Evolutionary conservation across 176 grass and related monocot species (phyloP).

Genomic region (Oropetium thomaeum): DNA sequence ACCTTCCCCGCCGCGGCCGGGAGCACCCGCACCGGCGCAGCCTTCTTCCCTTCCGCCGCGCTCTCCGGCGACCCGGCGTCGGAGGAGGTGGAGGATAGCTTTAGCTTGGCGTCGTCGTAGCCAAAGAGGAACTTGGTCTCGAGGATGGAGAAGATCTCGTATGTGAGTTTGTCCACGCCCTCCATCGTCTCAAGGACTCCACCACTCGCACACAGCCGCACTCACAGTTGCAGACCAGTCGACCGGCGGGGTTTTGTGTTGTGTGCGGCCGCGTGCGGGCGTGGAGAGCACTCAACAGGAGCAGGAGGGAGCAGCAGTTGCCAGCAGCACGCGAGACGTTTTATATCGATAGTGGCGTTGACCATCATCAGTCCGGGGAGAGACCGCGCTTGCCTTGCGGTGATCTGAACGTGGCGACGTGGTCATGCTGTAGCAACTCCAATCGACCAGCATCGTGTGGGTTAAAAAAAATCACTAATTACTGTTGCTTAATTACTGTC

Average conservation of each 20-base stretch:
- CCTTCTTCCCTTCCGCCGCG: not conserved
- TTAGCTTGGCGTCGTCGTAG: slow-evolving; percentile 60
- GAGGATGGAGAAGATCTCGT: slow-evolving; percentile 96
- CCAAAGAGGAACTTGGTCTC: slow-evolving; percentile 97
- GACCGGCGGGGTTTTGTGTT: not conserved
- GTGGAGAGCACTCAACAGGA: slow-evolving; percentile 19
- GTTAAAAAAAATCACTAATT: not conserved
- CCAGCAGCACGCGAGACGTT: slow-evolving; percentile 5
- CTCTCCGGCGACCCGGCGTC: not conserved
- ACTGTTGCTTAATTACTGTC: not conserved
- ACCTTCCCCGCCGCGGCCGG: slow-evolving; percentile 22
- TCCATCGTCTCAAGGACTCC: too few relatives aligned
- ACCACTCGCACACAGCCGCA: not conserved
- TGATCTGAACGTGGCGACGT: not conserved
- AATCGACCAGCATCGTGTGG: not conserved
- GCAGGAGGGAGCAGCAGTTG: slow-evolving; percentile 31
- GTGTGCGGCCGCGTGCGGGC: not conserved
- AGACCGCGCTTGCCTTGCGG: too few relatives aligned
- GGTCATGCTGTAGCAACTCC: not conserved
- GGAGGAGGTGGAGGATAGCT: slow-evolving; percentile 42
- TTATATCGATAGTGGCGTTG: slow-evolving; percentile 49
- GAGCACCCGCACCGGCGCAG: not conserved
- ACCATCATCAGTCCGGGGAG: too few relatives aligned
- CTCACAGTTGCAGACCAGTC: not conserved
- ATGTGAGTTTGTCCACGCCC: slow-evolving; percentile 91